phyloP scores from a whole-genome alignment of 805 yeast species.

The Yamadazyma paraphyllophila region DNA sequence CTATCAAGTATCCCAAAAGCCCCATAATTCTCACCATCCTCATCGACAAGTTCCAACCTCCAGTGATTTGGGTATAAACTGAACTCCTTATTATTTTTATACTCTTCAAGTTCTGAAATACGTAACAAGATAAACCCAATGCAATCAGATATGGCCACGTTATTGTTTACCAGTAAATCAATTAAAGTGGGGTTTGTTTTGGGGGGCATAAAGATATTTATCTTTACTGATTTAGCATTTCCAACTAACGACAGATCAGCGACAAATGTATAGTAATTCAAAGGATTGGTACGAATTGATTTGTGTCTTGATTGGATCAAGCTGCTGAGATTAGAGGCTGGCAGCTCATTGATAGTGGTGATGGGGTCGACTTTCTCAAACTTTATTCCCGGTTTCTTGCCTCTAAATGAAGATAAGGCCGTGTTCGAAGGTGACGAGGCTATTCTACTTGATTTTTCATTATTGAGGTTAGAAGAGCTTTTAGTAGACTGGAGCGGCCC shows the following conservation, averaged over 20 bases:
- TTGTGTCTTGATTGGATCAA: conserved; percentile 39
- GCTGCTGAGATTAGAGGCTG: conserved; percentile 39
- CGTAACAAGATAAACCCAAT: conserved; percentile 38
- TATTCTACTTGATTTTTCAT: background rate
- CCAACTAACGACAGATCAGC: conserved; percentile 9
- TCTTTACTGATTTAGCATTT: conserved; percentile 3
- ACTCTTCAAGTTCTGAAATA: conserved; percentile 23
- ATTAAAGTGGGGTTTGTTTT: conserved; percentile 22
- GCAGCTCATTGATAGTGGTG: conserved; percentile 7
- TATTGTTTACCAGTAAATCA: conserved; percentile 23
- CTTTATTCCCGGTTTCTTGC: conserved; percentile 8
- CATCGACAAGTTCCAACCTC: conserved; percentile 82
- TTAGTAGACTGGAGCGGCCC: conserved; percentile 1
- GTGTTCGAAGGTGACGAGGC: background rate
- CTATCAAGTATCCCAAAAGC: conserved; percentile 87
- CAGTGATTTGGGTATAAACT: conserved; percentile 54
- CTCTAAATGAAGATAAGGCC: conserved; percentile 6
- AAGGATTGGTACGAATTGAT: conserved; percentile 40
- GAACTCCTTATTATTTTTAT: conserved; percentile 12
- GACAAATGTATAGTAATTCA: conserved; percentile 40
- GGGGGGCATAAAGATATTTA: conserved; percentile 37
- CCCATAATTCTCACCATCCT: conserved; percentile 90
- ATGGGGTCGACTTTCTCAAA: conserved; percentile 24
- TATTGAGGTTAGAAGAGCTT: background rate
- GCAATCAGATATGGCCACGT: conserved; percentile 34